Evolutionary conservation across 352 stramenopile species (phyloP).

Genomic region (Phytophthora tentaculata): DNA sequence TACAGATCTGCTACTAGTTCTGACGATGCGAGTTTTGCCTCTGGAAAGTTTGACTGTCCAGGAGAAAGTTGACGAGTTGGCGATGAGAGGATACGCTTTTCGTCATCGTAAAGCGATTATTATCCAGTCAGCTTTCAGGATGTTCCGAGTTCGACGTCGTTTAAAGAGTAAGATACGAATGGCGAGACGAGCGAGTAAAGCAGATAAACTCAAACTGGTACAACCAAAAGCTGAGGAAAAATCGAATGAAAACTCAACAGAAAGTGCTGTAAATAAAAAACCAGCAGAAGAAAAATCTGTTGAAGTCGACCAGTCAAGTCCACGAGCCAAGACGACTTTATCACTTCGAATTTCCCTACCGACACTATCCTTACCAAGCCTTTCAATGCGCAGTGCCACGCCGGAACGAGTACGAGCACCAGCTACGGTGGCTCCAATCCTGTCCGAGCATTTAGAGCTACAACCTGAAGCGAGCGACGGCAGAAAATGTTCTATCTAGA

Average conservation of each 20-base stretch:
- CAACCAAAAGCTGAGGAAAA: neutral
- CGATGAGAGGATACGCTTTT: constrained; percentile 71
- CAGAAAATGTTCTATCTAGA: constrained; percentile 32
- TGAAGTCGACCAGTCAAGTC: constrained; percentile 3
- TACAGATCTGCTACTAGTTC: constrained; percentile 71
- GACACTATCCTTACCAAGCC: constrained; percentile 8
- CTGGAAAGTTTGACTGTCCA: constrained; percentile 77
- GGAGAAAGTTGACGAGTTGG: constrained; percentile 86
- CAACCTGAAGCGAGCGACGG: constrained; percentile 30
- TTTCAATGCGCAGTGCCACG: constrained; percentile 8
- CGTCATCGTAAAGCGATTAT: constrained; percentile 63
- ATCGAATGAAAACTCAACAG: neutral
- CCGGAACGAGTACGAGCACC: constrained; percentile 22
- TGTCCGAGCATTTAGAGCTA: constrained; percentile 35
- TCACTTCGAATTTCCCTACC: constrained; percentile 9
- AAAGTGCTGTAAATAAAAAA: neutral
- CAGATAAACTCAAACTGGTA: constrained; percentile 11
- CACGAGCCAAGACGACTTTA: constrained; percentile 6
- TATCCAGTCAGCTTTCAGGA: constrained; percentile 71
- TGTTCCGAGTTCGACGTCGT: constrained; percentile 53
- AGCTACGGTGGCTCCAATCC: constrained; percentile 25
- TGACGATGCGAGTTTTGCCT: constrained; percentile 71
- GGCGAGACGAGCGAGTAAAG: constrained; percentile 13
- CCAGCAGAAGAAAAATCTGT: neutral
- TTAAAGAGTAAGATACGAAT: constrained; percentile 22